Percentiles rank a stretch among this genome's conserved stretches.
Evolutionary conservation across 768 basidiomycete genomes (phyloP).

Genomic region (Flagelloscypha sp.): DNA sequence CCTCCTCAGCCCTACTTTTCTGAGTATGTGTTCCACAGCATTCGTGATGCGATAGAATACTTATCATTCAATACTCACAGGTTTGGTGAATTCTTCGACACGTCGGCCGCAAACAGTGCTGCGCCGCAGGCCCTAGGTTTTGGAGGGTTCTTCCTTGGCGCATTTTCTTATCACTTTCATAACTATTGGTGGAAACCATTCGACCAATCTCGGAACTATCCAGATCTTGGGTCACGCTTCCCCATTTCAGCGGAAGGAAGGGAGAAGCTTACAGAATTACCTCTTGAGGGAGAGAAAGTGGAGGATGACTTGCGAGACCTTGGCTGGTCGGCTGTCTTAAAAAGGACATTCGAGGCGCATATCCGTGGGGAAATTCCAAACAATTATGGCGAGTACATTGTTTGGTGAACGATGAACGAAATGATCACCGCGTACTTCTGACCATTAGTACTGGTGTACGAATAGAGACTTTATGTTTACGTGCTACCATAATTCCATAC

Average conservation of each 20-base stretch:
- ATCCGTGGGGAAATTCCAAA: slow-evolving; percentile 87
- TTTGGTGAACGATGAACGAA: slow-evolving; percentile 28
- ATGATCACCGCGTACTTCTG: neutral
- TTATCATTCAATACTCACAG: slow-evolving; percentile 28
- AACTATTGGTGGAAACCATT: slow-evolving; percentile 98
- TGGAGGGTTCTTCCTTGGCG: slow-evolving; percentile 92
- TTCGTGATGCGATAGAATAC: neutral
- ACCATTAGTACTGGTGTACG: slow-evolving; percentile 4
- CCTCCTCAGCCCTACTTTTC: slow-evolving; percentile 94
- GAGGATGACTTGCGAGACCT: slow-evolving; percentile 72
- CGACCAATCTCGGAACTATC: slow-evolving; percentile 89
- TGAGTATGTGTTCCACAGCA: slow-evolving; percentile 39
- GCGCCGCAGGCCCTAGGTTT: slow-evolving; percentile 85
- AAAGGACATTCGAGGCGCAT: slow-evolving; percentile 91
- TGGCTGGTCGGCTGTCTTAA: slow-evolving; percentile 89
- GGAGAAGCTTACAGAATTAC: slow-evolving; percentile 36
- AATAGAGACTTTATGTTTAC: neutral
- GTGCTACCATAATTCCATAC: too few species aligned
- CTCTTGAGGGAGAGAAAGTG: slow-evolving; percentile 26
- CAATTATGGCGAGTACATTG: slow-evolving; percentile 84
- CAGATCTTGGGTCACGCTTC: slow-evolving; percentile 83
- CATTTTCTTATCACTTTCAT: slow-evolving; percentile 95
- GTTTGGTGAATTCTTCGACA: slow-evolving; percentile 85
- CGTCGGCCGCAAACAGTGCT: slow-evolving; percentile 62
- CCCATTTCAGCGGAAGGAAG: slow-evolving; percentile 63